Conservation (phyloP, 2,329 filamentous ascomycete species). For the Orbilia oligospora region DNA sequence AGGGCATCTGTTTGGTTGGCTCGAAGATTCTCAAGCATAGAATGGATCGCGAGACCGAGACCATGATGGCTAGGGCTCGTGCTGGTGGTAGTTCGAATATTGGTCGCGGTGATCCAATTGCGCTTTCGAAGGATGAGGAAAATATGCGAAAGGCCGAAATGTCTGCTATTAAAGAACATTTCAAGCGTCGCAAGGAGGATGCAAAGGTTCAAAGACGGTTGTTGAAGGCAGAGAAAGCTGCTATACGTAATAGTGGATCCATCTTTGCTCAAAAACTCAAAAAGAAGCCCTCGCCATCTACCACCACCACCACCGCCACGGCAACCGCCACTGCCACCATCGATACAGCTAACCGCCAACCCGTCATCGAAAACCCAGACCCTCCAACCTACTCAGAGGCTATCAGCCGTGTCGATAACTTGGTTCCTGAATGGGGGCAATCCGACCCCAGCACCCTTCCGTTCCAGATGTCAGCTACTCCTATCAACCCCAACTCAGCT, state of each 20-base stretch:
- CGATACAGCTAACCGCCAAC: background rate
- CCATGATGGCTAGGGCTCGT: constrained; percentile 10
- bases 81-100: background rate
- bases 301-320: background rate
- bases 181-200: constrained; percentile 33
- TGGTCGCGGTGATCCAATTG: background rate
- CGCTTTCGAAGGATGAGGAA: constrained; percentile 31
- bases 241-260: constrained; percentile 19
- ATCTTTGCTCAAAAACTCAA: constrained; percentile 1
- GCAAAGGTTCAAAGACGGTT: constrained; percentile 20
- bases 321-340: background rate
- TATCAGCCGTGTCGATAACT: background rate
- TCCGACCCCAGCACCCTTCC: background rate
- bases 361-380: background rate
- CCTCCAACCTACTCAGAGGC: constrained; percentile 11
- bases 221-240: constrained; percentile 20
- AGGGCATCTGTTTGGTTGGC: constrained; percentile 48
- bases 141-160: constrained; percentile 35
- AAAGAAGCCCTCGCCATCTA: background rate
- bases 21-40: constrained; percentile 52
- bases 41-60: constrained; percentile 37
- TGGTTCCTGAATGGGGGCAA: background rate
- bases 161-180: constrained; percentile 13
- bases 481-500: background rate
- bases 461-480: background rate